Evolutionary conservation across 305 asterid genomes (phyloP), one percentile per base, ranked within the genome.

Genomic region (Fraxinus floribunda): DNA sequence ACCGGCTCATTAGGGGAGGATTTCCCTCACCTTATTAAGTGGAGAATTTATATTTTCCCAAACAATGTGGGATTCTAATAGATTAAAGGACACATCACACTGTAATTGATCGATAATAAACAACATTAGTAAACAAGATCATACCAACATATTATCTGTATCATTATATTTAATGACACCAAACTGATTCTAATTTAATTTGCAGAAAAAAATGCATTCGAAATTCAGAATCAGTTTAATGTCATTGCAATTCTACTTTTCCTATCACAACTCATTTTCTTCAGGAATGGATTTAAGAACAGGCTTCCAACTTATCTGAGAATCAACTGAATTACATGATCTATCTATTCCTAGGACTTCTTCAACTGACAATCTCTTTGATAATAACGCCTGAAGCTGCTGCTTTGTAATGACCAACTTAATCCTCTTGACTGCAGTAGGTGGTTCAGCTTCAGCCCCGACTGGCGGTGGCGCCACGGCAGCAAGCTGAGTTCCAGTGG

Each of bases 341-440:
- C 60, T 49, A 29, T 81, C 86, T 3, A 80, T 44, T 79, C 90
- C 88, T 1, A 80, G 66, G 66, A 88, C 77, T 20, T 81, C 44
- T 76, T 83, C 89, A 32, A 81, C 22, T 7, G 88, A 85, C 39
- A 79, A 79, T 57, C 78, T 80, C 79, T 87, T 83, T 1, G 86
- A 3, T 46, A 89, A 70, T 80, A 90, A 8, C 79, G 89, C 89
- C 76, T 88, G 77, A 35, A 90, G 87, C 81, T 89, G 91, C 78
- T 89, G 81, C 87, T 81, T 90, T 24, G 91, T 85, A 20, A 89
- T 86, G 24, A 90, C 88, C 4, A 90, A 82, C 77, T 88, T 89
- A 1, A 89, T 83, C 24, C 91, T 90, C 88, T 78, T 87, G 16
- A 82, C 85, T 10, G 46, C 35, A 15, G n/a, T 20, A 15, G 78